phyloP scores from a whole-genome alignment of 805 yeast genomes.

The Saturnispora quitensis region DNA sequence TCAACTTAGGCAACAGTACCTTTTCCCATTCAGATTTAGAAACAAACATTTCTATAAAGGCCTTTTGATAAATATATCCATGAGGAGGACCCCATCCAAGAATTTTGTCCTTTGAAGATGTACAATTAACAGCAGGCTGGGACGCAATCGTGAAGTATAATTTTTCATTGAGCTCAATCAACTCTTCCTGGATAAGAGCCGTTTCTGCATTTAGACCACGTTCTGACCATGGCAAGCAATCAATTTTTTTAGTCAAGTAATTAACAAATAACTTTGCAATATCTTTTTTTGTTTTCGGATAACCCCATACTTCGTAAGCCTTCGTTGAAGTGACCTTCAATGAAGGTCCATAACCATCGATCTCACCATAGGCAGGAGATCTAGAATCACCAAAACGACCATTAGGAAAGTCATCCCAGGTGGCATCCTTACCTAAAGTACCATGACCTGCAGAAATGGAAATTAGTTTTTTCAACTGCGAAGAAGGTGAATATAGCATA shows the following conservation, averaged over 20 bases:
- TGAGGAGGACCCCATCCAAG: slow-evolving; percentile 97
- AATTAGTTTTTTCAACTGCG: slow-evolving; percentile 47
- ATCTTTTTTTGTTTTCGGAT: slow-evolving; percentile 53
- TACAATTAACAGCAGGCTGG: slow-evolving; percentile 87
- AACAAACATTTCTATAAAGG: slow-evolving; percentile 87
- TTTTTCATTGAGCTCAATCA: slow-evolving; percentile 63
- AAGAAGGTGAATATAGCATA: slow-evolving; percentile 16
- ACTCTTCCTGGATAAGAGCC: slow-evolving; percentile 83
- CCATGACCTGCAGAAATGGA: slow-evolving; percentile 84
- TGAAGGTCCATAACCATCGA: slow-evolving; percentile 94
- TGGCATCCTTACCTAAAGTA: slow-evolving; percentile 75
- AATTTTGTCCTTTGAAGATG: slow-evolving; percentile 69
- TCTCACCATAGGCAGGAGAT: slow-evolving; percentile 96
- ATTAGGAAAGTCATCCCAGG: slow-evolving; percentile 96
- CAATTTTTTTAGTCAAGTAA: slow-evolving; percentile 66
- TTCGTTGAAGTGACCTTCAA: slow-evolving; percentile 62
- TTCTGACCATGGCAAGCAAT: slow-evolving; percentile 88
- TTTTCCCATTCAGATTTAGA: slow-evolving; percentile 60
- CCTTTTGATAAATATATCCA: slow-evolving; percentile 86
- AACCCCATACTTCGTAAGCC: slow-evolving; percentile 75
- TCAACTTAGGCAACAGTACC: slow-evolving; percentile 44
- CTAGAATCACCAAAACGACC: slow-evolving; percentile 93
- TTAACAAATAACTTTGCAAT: slow-evolving; percentile 57
- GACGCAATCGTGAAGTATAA: slow-evolving; percentile 87
- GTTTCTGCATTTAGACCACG: slow-evolving; percentile 82